Conservation (phyloP, 2,329 filamentous ascomycete genomes). For the Samsoniella hepiali region DNA sequence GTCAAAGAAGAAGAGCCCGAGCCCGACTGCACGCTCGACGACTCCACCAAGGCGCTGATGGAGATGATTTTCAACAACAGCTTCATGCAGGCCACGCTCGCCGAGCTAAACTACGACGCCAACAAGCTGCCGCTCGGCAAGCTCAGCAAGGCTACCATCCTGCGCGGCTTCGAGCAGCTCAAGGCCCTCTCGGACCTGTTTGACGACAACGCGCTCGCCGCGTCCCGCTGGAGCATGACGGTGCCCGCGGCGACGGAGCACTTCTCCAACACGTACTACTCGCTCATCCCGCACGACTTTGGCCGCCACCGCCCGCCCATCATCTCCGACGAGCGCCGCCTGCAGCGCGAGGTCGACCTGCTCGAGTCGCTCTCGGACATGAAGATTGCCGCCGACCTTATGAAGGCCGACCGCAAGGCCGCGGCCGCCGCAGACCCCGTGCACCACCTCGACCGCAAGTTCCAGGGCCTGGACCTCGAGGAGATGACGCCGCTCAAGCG, state of each 20-base stretch:
- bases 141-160: constrained; percentile 74
- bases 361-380: constrained; percentile 80
- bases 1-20: constrained; percentile 34
- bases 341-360: constrained; percentile 76
- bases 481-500: constrained; percentile 71
- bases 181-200: constrained; percentile 71
- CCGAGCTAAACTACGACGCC: constrained; percentile 65
- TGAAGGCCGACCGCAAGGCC: constrained; percentile 58
- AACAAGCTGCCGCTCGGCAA: constrained; percentile 81
- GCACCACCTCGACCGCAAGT: constrained; percentile 70
- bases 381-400: constrained; percentile 75
- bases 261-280: constrained; percentile 77
- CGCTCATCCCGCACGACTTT: constrained; percentile 77
- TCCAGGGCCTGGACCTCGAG: constrained; percentile 64
- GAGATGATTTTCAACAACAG: constrained; percentile 78
- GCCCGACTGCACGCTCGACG: constrained; percentile 55
- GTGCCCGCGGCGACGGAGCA: constrained; percentile 49
- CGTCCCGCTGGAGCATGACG: constrained; percentile 38
- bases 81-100: constrained; percentile 67
- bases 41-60: constrained; percentile 65
- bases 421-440: constrained; percentile 46
- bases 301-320: constrained; percentile 70
- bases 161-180: constrained; percentile 69
- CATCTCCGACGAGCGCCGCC: constrained; percentile 51
- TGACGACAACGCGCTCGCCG: constrained; percentile 48